phyloP scores from a whole-genome alignment of 2,329 filamentous ascomycete genomes.

The Cylindrodendrum hubeiense region DNA sequence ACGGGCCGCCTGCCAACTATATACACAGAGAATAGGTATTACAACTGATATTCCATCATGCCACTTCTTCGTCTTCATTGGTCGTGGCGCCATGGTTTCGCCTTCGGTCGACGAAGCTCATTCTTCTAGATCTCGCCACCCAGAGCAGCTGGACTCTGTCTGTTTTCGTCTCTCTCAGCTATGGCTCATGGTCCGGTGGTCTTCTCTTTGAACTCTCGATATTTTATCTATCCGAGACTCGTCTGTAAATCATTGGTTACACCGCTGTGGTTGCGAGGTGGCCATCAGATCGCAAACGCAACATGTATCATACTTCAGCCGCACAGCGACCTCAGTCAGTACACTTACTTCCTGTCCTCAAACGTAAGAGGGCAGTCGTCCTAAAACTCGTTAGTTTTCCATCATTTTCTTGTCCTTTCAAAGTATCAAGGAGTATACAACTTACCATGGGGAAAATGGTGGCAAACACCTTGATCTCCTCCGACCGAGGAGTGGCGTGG shows the following conservation, averaged over 20 bases:
- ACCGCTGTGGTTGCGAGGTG: neutral
- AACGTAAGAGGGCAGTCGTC: slow-evolving; percentile 88
- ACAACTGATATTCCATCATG: slow-evolving; percentile 41
- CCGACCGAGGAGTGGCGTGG: slow-evolving; percentile 82
- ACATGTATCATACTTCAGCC: slow-evolving; percentile 20
- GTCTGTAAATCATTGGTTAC: neutral
- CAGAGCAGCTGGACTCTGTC: neutral
- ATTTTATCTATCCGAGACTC: neutral
- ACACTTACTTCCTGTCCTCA: slow-evolving; percentile 60
- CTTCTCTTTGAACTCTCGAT: neutral
- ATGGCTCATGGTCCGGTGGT: neutral
- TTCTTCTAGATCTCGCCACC: neutral
- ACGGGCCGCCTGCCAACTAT: slow-evolving; percentile 36
- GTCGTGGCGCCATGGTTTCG: neutral
- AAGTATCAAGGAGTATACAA: slow-evolving; percentile 25
- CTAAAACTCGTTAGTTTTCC: slow-evolving; percentile 58
- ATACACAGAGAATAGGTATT: slow-evolving; percentile 47
- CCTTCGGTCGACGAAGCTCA: slow-evolving; percentile 14
- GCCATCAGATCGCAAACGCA: slow-evolving; percentile 13
- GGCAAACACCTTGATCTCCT: slow-evolving; percentile 98
- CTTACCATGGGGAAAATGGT: slow-evolving; percentile 96
- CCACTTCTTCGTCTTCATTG: neutral
- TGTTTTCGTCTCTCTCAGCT: neutral
- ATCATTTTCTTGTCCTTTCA: too few relatives aligned
- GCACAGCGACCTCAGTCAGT: slow-evolving; percentile 13